A percentile compares a stretch with the other conserved stretches of the same genome.
phyloP scores from a whole-genome alignment of 1,284 basidiomycete species.

The Xerocomus minutiporus region DNA sequence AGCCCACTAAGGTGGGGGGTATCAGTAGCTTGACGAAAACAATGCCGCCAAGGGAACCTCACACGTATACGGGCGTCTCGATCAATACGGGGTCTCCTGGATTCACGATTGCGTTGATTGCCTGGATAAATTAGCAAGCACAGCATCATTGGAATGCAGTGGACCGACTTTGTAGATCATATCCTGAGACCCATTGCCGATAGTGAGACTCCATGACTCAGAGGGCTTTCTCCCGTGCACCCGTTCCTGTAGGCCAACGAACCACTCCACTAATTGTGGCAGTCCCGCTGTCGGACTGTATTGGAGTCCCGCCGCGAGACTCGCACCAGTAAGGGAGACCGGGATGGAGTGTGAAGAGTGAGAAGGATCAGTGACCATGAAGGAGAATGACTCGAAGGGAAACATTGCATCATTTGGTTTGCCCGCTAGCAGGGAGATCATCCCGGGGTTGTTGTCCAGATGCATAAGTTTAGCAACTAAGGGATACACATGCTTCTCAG shows the following conservation, averaged over 20 bases:
- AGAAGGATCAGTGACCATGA: constrained; percentile 49
- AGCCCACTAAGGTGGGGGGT: constrained; percentile 45
- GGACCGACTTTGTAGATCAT: constrained; percentile 72
- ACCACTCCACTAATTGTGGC: constrained; percentile 58
- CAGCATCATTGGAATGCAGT: not conserved
- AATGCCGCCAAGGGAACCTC: constrained; percentile 25
- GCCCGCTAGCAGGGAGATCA: constrained; percentile 82
- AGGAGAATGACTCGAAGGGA: constrained; percentile 75
- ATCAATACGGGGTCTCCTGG: constrained; percentile 80
- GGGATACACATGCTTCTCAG: constrained; percentile 5
- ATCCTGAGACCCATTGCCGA: constrained; percentile 87
- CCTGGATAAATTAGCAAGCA: constrained; percentile 35
- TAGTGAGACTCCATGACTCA: constrained; percentile 70
- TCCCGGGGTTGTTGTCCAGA: constrained; percentile 70
- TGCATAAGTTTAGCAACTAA: constrained; percentile 63
- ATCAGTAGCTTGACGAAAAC: constrained; percentile 9
- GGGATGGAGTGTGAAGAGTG: constrained; percentile 38
- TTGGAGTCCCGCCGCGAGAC: constrained; percentile 65
- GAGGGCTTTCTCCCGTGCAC: constrained; percentile 56
- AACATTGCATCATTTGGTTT: constrained; percentile 90
- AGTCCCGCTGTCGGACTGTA: constrained; percentile 78
- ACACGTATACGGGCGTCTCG: constrained; percentile 87
- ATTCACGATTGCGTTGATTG: constrained; percentile 61
- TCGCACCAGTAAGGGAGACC: constrained; percentile 49
- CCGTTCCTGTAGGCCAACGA: constrained; percentile 61